Conservation (phyloP, 441 rosid genomes). For the Populus hybrid region DNA sequence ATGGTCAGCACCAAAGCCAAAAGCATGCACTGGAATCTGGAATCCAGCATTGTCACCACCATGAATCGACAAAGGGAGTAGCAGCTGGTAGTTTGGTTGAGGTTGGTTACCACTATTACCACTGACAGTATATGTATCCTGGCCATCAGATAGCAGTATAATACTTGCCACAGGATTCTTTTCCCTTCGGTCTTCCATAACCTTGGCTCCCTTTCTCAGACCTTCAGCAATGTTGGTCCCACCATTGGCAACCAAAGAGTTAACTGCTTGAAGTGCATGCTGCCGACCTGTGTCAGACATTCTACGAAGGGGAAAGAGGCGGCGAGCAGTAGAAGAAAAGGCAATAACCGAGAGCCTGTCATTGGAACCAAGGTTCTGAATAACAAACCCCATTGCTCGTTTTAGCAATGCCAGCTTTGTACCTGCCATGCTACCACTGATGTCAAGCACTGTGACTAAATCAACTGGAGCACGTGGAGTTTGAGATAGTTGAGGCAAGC, state of each 20-base stretch:
- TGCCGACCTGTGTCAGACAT: slow-evolving; percentile 85
- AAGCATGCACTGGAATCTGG: slow-evolving; percentile 88
- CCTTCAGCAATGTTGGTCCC: slow-evolving; percentile 99
- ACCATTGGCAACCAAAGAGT: slow-evolving; percentile 85
- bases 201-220: slow-evolving; percentile 81
- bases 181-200: slow-evolving; percentile 77
- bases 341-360: slow-evolving; percentile 97
- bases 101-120: slow-evolving; percentile 37
- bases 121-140: slow-evolving; percentile 70
- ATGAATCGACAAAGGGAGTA: slow-evolving; percentile 67
- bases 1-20: slow-evolving; percentile 95
- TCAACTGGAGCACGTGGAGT: slow-evolving; percentile 82
- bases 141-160: slow-evolving; percentile 92
- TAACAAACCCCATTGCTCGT: slow-evolving; percentile 98
- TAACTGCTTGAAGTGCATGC: slow-evolving; percentile 84
- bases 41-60: slow-evolving; percentile 51
- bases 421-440: slow-evolving; percentile 99
- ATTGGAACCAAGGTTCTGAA: slow-evolving; percentile 85
- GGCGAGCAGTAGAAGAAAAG: slow-evolving; percentile 96
- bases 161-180: slow-evolving; percentile 84
- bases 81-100: slow-evolving; percentile 56
- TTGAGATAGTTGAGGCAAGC: slow-evolving; percentile 35
- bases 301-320: slow-evolving; percentile 71
- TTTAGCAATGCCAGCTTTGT: slow-evolving; percentile 93
- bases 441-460: slow-evolving; percentile 90